phyloP scores from a whole-genome alignment of 2,329 filamentous ascomycete species.

The Sarocladium oryzae region DNA sequence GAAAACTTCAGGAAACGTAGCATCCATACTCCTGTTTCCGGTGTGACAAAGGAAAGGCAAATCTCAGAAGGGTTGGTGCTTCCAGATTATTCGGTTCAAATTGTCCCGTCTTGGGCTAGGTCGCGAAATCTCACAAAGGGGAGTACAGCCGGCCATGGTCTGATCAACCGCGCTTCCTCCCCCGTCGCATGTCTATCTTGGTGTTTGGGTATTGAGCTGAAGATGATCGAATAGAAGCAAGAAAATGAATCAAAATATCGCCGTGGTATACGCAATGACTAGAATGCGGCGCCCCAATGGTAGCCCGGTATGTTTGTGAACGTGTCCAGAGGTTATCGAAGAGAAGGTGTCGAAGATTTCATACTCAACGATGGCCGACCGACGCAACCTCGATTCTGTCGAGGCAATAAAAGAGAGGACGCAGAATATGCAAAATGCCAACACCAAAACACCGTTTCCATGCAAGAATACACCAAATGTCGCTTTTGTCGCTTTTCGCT shows the following conservation, averaged over 20 bases:
- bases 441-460: constrained; percentile 11
- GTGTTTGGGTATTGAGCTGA: constrained; percentile 5
- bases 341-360: constrained; percentile 34
- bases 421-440: constrained; percentile 11
- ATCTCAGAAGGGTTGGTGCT: constrained; percentile 28
- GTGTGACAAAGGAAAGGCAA: constrained; percentile 9
- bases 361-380: background rate
- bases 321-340: constrained; percentile 17
- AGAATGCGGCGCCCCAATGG: constrained; percentile 9
- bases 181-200: constrained; percentile 6
- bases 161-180: background rate
- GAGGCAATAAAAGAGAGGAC: constrained; percentile 7
- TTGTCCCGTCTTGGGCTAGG: background rate
- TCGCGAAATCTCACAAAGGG: background rate
- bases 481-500: constrained; percentile 1
- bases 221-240: constrained; percentile 10
- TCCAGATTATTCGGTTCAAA: constrained; percentile 10
- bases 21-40: constrained; percentile 1
- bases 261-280: constrained; percentile 6
- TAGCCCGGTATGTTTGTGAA: constrained; percentile 22
- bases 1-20: background rate
- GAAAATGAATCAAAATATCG: constrained; percentile 7
- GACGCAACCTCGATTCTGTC: background rate
- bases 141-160: background rate
- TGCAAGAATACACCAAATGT: constrained; percentile 7